A percentile compares a stretch with the other conserved stretches of the same genome.
Evolutionary conservation across 2,329 filamentous ascomycete species (phyloP).

Genomic region (Alternaria gansuensis): DNA sequence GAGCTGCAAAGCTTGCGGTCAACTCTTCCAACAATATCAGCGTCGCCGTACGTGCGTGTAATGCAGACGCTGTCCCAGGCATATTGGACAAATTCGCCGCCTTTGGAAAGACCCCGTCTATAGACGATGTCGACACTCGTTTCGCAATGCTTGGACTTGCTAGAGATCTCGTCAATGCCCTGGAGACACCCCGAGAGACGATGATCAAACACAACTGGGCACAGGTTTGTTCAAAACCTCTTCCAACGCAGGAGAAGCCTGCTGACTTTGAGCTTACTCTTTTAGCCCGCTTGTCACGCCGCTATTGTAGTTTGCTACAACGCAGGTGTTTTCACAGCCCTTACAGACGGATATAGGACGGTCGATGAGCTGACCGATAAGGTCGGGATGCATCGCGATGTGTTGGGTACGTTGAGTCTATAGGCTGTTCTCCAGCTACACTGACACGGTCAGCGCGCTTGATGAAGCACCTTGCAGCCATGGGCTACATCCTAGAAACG

Average conservation of each 20-base stretch:
- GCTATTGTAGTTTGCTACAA: slow-evolving; percentile 6
- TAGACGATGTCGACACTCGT: slow-evolving; percentile 2
- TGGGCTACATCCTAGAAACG: slow-evolving; percentile 5
- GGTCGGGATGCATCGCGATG: slow-evolving; percentile 1
- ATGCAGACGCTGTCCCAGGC: not conserved
- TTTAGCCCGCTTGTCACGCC: slow-evolving; percentile 2
- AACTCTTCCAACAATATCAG: not conserved
- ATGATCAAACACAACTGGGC: slow-evolving; percentile 9
- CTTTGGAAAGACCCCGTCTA: not conserved
- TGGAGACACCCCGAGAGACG: slow-evolving; percentile 3
- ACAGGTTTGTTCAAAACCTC: slow-evolving; percentile 1
- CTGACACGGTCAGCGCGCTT: slow-evolving; percentile 1
- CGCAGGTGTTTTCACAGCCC: slow-evolving; percentile 4
- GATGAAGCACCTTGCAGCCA: slow-evolving; percentile 8
- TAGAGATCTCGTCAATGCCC: slow-evolving; percentile 1
- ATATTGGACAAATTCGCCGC: not conserved
- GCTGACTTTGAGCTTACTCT: too few relatives aligned
- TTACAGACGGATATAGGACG: not conserved
- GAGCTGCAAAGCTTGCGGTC: too few relatives aligned
- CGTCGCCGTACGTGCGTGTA: not conserved
- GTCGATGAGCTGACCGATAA: slow-evolving; percentile 1
- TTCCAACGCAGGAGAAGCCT: not conserved
- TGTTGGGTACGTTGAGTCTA: not conserved
- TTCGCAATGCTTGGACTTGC: not conserved
- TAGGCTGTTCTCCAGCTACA: not conserved